These are phyloP conservation scores for Centaurea solstitialis DNA, from an alignment of 129 eudicot genomes.

Conservation along the genomic window DNA sequence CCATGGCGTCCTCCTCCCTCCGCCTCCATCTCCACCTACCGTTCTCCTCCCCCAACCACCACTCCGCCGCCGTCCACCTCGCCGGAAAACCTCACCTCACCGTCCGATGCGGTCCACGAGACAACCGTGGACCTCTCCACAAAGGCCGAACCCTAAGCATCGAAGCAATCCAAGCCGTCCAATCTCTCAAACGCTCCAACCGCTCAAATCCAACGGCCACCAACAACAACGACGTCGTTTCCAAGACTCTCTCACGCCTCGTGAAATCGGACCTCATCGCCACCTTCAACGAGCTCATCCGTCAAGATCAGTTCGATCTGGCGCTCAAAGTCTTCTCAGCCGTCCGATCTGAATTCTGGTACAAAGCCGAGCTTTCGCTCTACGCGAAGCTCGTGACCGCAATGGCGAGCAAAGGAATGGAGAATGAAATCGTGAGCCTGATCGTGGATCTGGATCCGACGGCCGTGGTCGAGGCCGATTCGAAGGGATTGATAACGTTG, in stretches of 20 bases:
- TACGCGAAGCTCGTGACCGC: slow-evolving; percentile 58
- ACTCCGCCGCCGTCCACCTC: slow-evolving; percentile 20
- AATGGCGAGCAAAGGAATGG: slow-evolving; percentile 44
- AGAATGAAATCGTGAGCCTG: slow-evolving; percentile 58
- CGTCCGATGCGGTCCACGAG: slow-evolving; percentile 76
- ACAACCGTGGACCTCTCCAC: slow-evolving; percentile 77
- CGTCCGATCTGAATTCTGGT: slow-evolving; percentile 61
- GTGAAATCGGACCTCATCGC: slow-evolving; percentile 83
- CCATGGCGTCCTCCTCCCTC: slow-evolving; percentile 49
- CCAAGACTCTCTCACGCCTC: slow-evolving; percentile 59
- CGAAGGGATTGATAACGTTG: slow-evolving; percentile 60
- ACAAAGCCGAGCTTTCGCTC: slow-evolving; percentile 47
- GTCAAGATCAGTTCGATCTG: slow-evolving; percentile 61
- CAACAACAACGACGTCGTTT: slow-evolving; percentile 39
- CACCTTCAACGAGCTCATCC: slow-evolving; percentile 74
- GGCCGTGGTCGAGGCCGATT: slow-evolving; percentile 38
- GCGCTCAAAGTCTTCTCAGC: slow-evolving; percentile 63
- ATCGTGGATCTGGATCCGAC: slow-evolving; percentile 39
- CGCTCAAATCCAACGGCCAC: slow-evolving; percentile 45
- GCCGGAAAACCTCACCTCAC: slow-evolving; percentile 22
- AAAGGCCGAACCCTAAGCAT: slow-evolving; percentile 76
- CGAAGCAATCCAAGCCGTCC: slow-evolving; percentile 93
- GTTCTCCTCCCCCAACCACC: slow-evolving; percentile 31
- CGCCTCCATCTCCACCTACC: slow-evolving; percentile 30
- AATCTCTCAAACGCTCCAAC: slow-evolving; percentile 80